These are phyloP conservation scores for Penicillium decumbens DNA, from an alignment of 2,329 filamentous ascomycete species.

Conservation along the genomic window DNA sequence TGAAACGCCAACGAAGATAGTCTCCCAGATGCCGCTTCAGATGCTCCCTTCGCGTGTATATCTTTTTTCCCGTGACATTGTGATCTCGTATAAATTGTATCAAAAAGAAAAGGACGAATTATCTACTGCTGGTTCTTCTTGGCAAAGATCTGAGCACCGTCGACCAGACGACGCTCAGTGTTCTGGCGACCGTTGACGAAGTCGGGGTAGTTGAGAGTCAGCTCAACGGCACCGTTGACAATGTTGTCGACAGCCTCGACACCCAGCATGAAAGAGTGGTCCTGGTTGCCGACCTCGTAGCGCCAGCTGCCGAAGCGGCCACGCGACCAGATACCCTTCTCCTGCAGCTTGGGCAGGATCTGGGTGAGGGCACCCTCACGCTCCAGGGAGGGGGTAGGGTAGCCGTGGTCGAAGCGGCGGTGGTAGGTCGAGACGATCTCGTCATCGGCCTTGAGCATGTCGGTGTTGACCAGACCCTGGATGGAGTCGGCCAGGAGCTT, in stretches of 20 bases:
- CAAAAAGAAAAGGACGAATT: conserved; percentile 17
- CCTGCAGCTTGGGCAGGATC: conserved; percentile 87
- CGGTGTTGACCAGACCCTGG: conserved; percentile 94
- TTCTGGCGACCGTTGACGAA: conserved; percentile 76
- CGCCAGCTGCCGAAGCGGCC: conserved; percentile 97
- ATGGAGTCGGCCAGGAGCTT: conserved; percentile 87
- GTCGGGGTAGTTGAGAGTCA: conserved; percentile 94
- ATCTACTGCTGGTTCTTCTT: conserved; percentile 41
- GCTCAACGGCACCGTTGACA: conserved; percentile 79
- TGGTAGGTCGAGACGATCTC: conserved; percentile 98
- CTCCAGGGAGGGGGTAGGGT: conserved; percentile 91
- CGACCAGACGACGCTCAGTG: conserved; percentile 57
- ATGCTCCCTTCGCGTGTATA: conserved; percentile 25
- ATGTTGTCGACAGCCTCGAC: conserved; percentile 91
- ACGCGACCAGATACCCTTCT: conserved; percentile 86
- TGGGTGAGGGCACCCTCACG: conserved; percentile 90
- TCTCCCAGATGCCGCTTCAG: conserved; percentile 33
- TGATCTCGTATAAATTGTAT: conserved; percentile 23
- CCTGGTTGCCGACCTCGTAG: conserved; percentile 96
- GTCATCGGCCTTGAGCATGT: conserved; percentile 85
- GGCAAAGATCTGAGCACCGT: conserved; percentile 57
- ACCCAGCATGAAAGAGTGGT: conserved; percentile 96
- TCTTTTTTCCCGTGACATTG: conserved; percentile 18
- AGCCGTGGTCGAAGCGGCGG: conserved; percentile 96
- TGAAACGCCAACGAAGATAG: conserved; percentile 31